Evolutionary conservation across 2,329 filamentous ascomycete genomes (phyloP).

Genomic region (Eutypella sp.): DNA sequence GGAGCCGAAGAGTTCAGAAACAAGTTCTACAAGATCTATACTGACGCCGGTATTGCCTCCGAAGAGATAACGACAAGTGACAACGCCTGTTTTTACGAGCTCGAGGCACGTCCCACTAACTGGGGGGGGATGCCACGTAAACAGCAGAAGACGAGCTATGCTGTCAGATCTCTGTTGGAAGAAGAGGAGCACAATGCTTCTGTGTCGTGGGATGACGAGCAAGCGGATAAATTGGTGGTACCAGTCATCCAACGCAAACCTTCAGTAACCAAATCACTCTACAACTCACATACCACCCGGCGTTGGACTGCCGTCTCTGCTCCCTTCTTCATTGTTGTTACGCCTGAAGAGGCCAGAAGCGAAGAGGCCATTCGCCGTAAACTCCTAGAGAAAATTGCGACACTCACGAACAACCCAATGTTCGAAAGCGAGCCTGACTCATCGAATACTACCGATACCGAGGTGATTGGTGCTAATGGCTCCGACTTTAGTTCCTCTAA

Average conservation of each 20-base stretch:
- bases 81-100: conserved; percentile 66
- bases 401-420: conserved; percentile 67
- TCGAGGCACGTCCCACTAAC: conserved; percentile 77
- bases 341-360: conserved; percentile 61
- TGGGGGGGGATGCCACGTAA: conserved; percentile 48
- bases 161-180: conserved; percentile 44
- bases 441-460: conserved; percentile 58
- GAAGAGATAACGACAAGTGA: conserved; percentile 68
- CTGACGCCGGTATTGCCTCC: conserved; percentile 61
- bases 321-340: conserved; percentile 72
- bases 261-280: conserved; percentile 23
- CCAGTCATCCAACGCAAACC: conserved; percentile 65
- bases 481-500: conserved; percentile 61
- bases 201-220: conserved; percentile 51
- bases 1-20: conserved; percentile 76
- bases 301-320: conserved; percentile 23
- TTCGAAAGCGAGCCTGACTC: conserved; percentile 45
- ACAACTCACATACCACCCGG: conserved; percentile 26
- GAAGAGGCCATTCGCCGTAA: conserved; percentile 75
- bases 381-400: conserved; percentile 68
- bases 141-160: conserved; percentile 33
- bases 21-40: conserved; percentile 83
- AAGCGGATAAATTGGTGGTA: conserved; percentile 63
- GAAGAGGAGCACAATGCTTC: conserved; percentile 28
- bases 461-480: conserved; percentile 61